phyloP scores from a whole-genome alignment of 1,139 yeast genomes.

The Geotrichum restrictum region DNA sequence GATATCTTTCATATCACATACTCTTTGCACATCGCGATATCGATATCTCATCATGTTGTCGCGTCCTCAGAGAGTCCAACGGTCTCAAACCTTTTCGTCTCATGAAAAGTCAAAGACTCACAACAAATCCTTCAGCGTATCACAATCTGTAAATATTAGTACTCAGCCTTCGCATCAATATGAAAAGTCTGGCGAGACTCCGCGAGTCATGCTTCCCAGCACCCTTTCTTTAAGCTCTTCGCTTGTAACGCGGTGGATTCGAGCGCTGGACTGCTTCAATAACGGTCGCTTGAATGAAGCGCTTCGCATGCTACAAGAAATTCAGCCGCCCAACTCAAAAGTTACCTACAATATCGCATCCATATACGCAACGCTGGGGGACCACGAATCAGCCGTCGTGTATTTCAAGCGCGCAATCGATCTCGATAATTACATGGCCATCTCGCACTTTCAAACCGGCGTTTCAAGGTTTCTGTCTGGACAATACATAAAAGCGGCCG shows the following conservation, averaged over 20 bases:
- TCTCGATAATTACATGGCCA: slow-evolving; percentile 28
- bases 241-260: slow-evolving; percentile 18
- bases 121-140: background rate
- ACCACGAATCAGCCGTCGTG: slow-evolving; percentile 23
- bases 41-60: background rate
- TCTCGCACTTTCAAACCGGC: slow-evolving; percentile 29
- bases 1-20: too few species aligned
- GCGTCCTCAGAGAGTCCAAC: background rate
- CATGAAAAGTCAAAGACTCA: background rate
- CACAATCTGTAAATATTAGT: background rate
- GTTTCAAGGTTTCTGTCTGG: slow-evolving; percentile 27
- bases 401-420: slow-evolving; percentile 23
- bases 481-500: slow-evolving; percentile 26
- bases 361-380: slow-evolving; percentile 23
- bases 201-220: background rate
- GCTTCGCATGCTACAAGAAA: slow-evolving; percentile 6
- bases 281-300: slow-evolving; percentile 15
- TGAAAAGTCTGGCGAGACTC: background rate
- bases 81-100: background rate
- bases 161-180: background rate
- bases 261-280: slow-evolving; percentile 19
- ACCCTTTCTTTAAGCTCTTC: slow-evolving; percentile 1
- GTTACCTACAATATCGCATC: slow-evolving; percentile 25
- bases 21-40: too few species aligned
- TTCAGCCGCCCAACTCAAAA: slow-evolving; percentile 19